Conservation (phyloP, 202 grass and related monocot genomes). For the Schoenoplectus tabernaemontani region DNA sequence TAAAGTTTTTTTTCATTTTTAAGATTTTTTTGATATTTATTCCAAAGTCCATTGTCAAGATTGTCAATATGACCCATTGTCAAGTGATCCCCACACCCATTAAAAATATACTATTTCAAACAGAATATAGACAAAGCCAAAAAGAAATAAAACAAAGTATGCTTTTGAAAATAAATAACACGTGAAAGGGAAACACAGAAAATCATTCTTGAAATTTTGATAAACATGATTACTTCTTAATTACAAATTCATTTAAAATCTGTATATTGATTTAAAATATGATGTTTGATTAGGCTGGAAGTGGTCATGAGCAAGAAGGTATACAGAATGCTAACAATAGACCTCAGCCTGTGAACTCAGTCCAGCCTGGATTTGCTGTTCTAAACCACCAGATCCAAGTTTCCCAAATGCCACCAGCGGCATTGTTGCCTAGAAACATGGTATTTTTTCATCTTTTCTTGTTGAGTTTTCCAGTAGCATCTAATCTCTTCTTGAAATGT, state of each 20-base stretch:
- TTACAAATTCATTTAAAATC: background rate
- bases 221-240: background rate
- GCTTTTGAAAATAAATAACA: background rate
- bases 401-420: constrained; percentile 42
- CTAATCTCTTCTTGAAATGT: background rate
- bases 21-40: no score
- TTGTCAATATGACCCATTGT: no score
- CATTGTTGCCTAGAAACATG: constrained; percentile 38
- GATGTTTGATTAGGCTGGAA: constrained; percentile 18
- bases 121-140: background rate
- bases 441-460: constrained; percentile 25
- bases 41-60: no score
- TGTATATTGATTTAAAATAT: background rate
- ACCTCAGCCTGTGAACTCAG: constrained; percentile 38
- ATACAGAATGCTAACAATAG: constrained; percentile 38
- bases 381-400: constrained; percentile 68
- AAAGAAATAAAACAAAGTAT: background rate
- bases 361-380: constrained; percentile 53
- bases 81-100: no score
- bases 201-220: background rate
- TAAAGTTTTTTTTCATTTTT: no score
- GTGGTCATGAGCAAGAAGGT: constrained; percentile 39
- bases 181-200: background rate
- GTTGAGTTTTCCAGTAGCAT: background rate
- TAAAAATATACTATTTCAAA: background rate